Percentiles rank a stretch among this genome's conserved stretches.
These are phyloP conservation scores for Chenopodium formosanum DNA, from an alignment of 148 eudicot species.

Conservation along the genomic window DNA sequence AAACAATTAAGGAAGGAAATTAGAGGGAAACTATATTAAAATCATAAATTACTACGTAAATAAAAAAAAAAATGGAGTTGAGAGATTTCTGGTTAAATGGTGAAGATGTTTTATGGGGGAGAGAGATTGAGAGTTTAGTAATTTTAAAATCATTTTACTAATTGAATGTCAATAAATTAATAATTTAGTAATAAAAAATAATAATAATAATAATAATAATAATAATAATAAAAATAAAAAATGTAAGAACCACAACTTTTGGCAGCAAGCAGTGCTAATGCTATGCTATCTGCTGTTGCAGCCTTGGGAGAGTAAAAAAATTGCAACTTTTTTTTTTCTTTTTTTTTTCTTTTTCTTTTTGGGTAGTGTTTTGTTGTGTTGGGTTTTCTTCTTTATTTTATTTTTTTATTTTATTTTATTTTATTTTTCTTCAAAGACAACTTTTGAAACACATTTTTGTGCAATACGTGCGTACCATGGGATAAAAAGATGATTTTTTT, in stretches of 20 bases:
- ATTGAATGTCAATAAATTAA: too few species aligned
- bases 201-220: too few species aligned
- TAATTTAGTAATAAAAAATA: too few species aligned
- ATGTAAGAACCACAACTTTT: conserved; percentile 30
- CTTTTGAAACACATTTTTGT: conserved; percentile 1
- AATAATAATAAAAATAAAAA: too few species aligned
- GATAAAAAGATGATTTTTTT: neutral
- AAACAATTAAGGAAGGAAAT: neutral
- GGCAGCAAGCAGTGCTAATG: conserved; percentile 21
- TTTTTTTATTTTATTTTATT: neutral
- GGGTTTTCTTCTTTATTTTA: neutral
- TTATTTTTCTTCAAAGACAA: neutral
- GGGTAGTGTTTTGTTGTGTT: neutral
- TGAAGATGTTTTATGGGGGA: neutral
- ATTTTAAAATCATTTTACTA: too few species aligned
- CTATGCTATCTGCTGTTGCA: conserved; percentile 24
- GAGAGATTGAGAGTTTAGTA: neutral
- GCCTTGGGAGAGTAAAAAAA: conserved; percentile 28
- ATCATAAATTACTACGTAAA: neutral
- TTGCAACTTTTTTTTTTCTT: neutral
- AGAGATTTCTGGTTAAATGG: neutral
- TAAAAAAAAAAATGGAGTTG: neutral
- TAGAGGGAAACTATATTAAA: neutral
- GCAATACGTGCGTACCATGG: neutral
- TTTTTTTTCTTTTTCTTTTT: neutral